Evolutionary conservation across 371 early-diverging fungal species (phyloP), one percentile per base, ranked within the genome.

Genomic region (Mycotypha africana): DNA sequence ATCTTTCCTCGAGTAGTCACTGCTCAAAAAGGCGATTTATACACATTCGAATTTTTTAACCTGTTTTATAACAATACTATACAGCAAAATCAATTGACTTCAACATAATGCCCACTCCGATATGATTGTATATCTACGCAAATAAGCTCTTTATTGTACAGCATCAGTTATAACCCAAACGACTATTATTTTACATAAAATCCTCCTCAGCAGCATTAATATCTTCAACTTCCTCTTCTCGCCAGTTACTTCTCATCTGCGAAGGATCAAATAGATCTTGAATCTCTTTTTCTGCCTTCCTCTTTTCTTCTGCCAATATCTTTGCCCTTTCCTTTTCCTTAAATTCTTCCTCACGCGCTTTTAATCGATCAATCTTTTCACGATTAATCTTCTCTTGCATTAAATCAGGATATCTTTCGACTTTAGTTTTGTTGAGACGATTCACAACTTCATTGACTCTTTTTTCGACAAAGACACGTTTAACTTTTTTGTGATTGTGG

Each of bases 341-440:
- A 58, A 74, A 70, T 42, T 86, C 89, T 14, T 47, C 51, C 41
- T 63, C 51, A 49, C 79, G 56, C 15, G 67, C 61, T 30, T 55
- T 60, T 25, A 56, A 65, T 40, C 85, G 65, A 35, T 68, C 59
- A 40, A 80, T 64, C 42, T 84, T 76, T 40, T 86, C 81, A 40
- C 80, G 58, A 21, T 79, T 78, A 16, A 82, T 49, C 68, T 84
- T 89, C 41, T 89, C 87, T 25, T 73, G 76, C 19, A 77, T 64
- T 42, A 92, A 64, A 52, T 96, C 95, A 16, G 88, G 88, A 19
- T 77, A 60, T 21, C 67, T 56, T 34, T 92, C 94, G 0, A 65
- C 63, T 47, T 87, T 89, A 2, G 98, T 94, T 70, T 94, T 96
- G 74, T 95, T 95, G 34, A 97, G 67, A 31, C 97, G 74, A 58